Evolutionary conservation across 2,329 filamentous ascomycete genomes (phyloP).

Genomic region (Seiridium unicorne): DNA sequence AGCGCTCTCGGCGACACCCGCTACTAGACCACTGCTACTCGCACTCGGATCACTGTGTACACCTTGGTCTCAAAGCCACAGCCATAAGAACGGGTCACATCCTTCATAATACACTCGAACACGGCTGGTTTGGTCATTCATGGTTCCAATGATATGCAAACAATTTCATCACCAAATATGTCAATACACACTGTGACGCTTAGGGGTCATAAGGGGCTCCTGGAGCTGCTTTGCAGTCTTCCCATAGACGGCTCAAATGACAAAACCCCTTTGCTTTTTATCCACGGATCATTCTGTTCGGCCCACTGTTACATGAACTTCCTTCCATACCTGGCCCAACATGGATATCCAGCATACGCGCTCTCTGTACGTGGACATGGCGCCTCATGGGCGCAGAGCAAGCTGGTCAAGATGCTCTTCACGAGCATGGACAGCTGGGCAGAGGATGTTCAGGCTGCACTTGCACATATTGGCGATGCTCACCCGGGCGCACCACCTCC

Average conservation of each 20-base stretch:
- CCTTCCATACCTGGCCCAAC: slow-evolving; percentile 10
- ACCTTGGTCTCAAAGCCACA: no score
- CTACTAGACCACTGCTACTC: no score
- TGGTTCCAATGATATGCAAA: no score
- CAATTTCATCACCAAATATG: background rate
- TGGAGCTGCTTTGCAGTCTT: slow-evolving; percentile 10
- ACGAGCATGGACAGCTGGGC: slow-evolving; percentile 9
- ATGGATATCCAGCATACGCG: slow-evolving; percentile 10
- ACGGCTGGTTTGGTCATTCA: no score
- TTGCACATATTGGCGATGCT: background rate
- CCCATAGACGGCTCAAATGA: background rate
- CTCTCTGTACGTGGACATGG: slow-evolving; percentile 12
- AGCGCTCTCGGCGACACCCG: no score
- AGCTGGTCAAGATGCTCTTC: slow-evolving; percentile 5
- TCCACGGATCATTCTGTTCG: slow-evolving; percentile 11
- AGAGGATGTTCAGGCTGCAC: background rate
- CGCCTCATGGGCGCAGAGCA: background rate
- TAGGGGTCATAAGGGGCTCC: background rate
- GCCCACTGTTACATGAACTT: slow-evolving; percentile 9
- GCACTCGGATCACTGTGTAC: no score
- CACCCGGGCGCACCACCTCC: slow-evolving; percentile 5
- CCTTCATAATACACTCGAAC: no score
- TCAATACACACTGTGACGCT: background rate
- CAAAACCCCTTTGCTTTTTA: slow-evolving; percentile 11
- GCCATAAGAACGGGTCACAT: no score